Percentiles rank a stretch among this genome's conserved stretches.
These are phyloP conservation scores for Aureobasidium sp. DNA, from an alignment of 2,329 filamentous ascomycete genomes.

Conservation along the genomic window DNA sequence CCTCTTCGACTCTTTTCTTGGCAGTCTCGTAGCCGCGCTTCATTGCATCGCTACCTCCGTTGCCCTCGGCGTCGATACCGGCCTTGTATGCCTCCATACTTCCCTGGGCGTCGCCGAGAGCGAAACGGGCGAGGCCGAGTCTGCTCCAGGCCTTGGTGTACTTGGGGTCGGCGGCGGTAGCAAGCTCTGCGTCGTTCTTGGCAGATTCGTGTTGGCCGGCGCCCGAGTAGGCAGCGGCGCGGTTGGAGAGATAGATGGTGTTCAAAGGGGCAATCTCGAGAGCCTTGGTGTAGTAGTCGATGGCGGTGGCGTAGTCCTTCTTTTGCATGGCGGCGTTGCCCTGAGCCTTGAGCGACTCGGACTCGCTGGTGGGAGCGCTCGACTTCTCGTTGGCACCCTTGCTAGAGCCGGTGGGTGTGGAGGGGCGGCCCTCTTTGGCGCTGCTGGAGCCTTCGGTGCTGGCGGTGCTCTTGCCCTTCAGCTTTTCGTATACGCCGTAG, in stretches of 20 bases:
- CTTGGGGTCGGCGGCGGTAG: conserved; percentile 76
- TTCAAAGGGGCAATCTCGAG: conserved; percentile 75
- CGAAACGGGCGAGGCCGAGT: conserved; percentile 83
- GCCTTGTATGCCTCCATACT: conserved; percentile 91
- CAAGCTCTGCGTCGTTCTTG: conserved; percentile 80
- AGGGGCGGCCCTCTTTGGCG: conserved; percentile 26
- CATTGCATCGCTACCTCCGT: conserved; percentile 92
- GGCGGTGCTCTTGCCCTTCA: conserved; percentile 59
- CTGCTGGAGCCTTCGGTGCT: conserved; percentile 39
- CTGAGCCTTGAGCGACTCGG: conserved; percentile 79
- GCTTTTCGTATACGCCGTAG: conserved; percentile 93
- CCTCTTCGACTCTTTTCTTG: conserved; percentile 76
- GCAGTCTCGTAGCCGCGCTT: conserved; percentile 95
- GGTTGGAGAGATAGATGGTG: conserved; percentile 95
- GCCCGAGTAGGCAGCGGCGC: conserved; percentile 86
- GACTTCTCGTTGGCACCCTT: conserved; percentile 38
- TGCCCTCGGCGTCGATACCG: conserved; percentile 90
- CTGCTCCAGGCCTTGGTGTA: conserved; percentile 98
- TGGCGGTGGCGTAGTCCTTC: conserved; percentile 79
- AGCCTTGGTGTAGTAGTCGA: conserved; percentile 82
- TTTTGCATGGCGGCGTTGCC: conserved; percentile 93
- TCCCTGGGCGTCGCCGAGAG: conserved; percentile 81
- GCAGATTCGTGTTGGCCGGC: conserved; percentile 78
- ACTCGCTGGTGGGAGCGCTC: conserved; percentile 57
- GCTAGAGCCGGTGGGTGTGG: conserved; percentile 31